Evolutionary conservation across 2,329 filamentous ascomycete genomes (phyloP), one percentile per base, ranked within the genome.

Genomic region (Aureobasidium namibiae): DNA sequence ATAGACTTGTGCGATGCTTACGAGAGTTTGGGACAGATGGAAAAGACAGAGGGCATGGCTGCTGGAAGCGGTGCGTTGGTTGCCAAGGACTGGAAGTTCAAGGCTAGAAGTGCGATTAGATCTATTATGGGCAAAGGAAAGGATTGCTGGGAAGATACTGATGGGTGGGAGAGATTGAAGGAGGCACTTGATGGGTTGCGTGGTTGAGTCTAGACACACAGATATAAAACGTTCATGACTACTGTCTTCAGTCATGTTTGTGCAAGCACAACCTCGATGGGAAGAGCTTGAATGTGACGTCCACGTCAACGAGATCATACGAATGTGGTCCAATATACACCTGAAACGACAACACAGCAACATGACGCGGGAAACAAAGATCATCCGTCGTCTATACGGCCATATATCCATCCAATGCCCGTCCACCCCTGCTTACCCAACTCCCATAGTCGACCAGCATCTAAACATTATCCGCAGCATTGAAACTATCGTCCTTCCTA

Each of bases 41-140:
- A 75, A 65, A 69, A 72, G 66, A 83, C 79, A 7, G 82, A 83
- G 61, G 81, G 81, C 1, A 66, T 80, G 60, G 74, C 67, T 0
- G 76, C 71, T 1, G 74, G 74, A 0, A 76, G 73, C 26, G 77
- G 79, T 0, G 83, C 85, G 63, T 68, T 83, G 31, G 85, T 96
- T 2, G 90, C 89, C 2, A 82, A 81, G 61, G 86, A 86, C 67
- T 99, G 94, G 94, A 88, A 83, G 72, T 89, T 89, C 63, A 97
- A 96, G 80, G 89, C 90, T 0, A 80, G 90, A 66, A 95, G 84
- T 70, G 92, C 92, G 11, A 80, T 96, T 2, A 80, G 91, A 57
- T 90, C 89, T 54, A 86, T 97, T 7, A 81, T 95, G 79, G 88
- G 90, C 0, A 88, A 88, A 69, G 92, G 83, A 0, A 92, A 84